Percentiles rank a stretch among this genome's conserved stretches.
Evolutionary conservation across 1,284 basidiomycete genomes (phyloP).

Genomic region (Ustilago sp.): DNA sequence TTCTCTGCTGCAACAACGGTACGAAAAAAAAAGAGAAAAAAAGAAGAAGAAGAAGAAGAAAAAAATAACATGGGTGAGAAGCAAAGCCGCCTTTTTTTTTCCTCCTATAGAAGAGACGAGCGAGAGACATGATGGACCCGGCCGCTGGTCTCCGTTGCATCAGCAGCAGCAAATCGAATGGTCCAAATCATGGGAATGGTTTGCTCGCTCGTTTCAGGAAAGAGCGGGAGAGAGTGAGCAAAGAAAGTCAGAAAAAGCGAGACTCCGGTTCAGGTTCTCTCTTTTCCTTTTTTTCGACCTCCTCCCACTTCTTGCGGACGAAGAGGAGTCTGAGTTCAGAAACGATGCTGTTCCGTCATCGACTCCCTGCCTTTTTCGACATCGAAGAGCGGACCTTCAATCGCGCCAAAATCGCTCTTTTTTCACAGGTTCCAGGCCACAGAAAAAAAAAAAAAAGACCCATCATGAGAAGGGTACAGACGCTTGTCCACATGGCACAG

Average conservation of each 20-base stretch:
- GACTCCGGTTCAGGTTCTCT: not conserved
- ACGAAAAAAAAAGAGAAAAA: too few species aligned
- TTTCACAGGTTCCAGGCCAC: not conserved
- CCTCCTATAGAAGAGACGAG: not conserved
- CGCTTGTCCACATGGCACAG: not conserved
- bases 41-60: too few species aligned
- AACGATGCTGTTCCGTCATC: constrained; percentile 1
- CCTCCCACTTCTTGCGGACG: not conserved
- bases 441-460: too few species aligned
- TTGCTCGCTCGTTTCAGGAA: not conserved
- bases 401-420: not conserved
- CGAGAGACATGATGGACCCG: not conserved
- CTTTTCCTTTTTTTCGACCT: not conserved
- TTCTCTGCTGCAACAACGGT: not conserved
- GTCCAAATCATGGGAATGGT: not conserved
- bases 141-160: not conserved
- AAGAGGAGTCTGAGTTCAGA: not conserved
- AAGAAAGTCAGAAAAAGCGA: not conserved
- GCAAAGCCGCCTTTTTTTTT: not conserved
- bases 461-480: not conserved
- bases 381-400: not conserved
- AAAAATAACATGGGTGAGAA: not conserved
- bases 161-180: not conserved
- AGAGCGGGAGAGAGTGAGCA: not conserved
- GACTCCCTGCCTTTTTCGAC: not conserved